Evolutionary conservation across 2,329 filamentous ascomycete genomes (phyloP).

Genomic region (Diaporthe citriasiana): DNA sequence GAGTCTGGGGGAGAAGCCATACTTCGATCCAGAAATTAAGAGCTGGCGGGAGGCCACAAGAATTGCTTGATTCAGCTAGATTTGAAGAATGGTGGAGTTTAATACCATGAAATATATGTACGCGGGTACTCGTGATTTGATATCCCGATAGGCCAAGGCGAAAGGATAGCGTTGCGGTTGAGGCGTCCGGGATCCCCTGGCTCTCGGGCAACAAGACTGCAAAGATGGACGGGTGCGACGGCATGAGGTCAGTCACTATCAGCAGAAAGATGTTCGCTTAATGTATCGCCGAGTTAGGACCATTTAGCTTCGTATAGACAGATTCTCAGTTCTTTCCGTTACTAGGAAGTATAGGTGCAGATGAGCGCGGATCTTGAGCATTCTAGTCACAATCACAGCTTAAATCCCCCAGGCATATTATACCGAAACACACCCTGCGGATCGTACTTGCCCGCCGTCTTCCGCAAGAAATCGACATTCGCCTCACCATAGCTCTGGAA

Average conservation of each 20-base stretch:
- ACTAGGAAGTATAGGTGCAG: not conserved
- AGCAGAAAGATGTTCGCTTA: no score
- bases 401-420: slow-evolving; percentile 21
- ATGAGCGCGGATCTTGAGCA: not conserved
- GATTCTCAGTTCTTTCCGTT: not conserved
- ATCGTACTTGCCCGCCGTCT: slow-evolving; percentile 7
- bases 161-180: no score
- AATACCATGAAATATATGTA: no score
- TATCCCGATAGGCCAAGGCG: no score
- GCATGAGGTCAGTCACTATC: no score
- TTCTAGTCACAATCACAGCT: slow-evolving; percentile 9
- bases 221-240: no score
- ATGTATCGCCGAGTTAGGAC: no score
- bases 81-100: not conserved
- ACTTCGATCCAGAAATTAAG: slow-evolving; percentile 62
- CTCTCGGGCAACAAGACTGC: no score
- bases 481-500: slow-evolving; percentile 2
- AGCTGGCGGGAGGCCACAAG: not conserved
- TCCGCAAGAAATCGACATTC: slow-evolving; percentile 19
- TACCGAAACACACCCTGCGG: slow-evolving; percentile 15
- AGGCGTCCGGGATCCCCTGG: no score
- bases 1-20: slow-evolving; percentile 67
- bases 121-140: no score
- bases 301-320: no score
- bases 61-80: not conserved